Conservation (phyloP, 164 flowering plant species). For the Macadamia integrifolia region DNA sequence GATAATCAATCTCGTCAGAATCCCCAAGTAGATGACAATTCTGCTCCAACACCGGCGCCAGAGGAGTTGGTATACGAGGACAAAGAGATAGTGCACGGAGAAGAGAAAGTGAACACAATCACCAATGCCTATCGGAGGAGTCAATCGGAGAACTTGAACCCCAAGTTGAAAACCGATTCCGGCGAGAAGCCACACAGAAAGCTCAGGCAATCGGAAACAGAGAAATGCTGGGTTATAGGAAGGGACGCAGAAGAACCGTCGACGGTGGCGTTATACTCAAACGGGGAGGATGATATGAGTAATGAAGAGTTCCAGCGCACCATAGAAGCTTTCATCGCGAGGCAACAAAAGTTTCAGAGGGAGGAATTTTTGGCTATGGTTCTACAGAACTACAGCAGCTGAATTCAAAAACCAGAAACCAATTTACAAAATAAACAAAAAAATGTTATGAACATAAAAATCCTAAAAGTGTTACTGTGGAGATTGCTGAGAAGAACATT, state of each 20-base stretch:
- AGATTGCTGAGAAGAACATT: not conserved
- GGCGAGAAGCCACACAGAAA: not conserved
- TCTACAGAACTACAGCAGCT: not conserved
- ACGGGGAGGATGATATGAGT: slow-evolving; percentile 31
- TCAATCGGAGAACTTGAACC: slow-evolving; percentile 21
- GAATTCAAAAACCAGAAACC: not conserved
- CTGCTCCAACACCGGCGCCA: not conserved
- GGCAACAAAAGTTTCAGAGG: slow-evolving; percentile 29
- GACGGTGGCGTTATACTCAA: not conserved
- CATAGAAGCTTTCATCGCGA: slow-evolving; percentile 40
- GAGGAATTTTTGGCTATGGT: slow-evolving; percentile 19
- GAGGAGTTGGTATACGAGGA: not conserved
- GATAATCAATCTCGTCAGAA: not conserved
- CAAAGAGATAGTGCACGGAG: not conserved
- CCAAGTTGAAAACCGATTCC: not conserved
- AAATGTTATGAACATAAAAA: too few species aligned
- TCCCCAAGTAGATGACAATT: not conserved
- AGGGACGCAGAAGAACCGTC: not conserved
- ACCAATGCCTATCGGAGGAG: slow-evolving; percentile 16
- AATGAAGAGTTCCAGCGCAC: slow-evolving; percentile 39
- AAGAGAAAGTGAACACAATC: not conserved
- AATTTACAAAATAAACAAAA: not conserved
- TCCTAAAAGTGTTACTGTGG: too few species aligned
- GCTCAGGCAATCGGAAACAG: slow-evolving; percentile 27
- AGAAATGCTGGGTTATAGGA: slow-evolving; percentile 6